Percentiles rank a stretch among this genome's conserved stretches.
These are phyloP conservation scores for Dryas octopetala DNA, from an alignment of 306 rosid species.

Conservation along the genomic window DNA sequence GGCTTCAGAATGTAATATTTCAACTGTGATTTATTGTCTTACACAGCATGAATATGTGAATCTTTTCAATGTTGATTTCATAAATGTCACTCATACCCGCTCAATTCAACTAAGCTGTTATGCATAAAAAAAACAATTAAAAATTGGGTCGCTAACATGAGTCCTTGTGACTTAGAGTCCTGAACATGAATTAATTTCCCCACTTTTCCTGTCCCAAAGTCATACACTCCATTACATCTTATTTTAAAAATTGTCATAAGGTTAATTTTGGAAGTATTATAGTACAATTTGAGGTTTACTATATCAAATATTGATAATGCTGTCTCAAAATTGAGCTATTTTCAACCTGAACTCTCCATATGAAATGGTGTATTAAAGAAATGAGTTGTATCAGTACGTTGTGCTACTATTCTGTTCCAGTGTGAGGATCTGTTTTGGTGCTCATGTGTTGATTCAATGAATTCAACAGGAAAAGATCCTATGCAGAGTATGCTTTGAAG, in stretches of 20 bases:
- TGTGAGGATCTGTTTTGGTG: conserved; percentile 3
- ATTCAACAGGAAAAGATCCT: conserved; percentile 77
- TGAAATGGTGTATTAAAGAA: neutral
- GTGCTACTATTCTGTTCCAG: neutral
- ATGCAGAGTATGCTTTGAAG: conserved; percentile 87
- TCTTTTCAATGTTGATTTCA: neutral
- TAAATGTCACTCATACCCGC: neutral
- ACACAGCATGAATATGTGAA: neutral
- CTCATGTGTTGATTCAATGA: conserved; percentile 23
- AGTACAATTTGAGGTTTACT: too few species aligned
- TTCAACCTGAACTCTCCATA: neutral
- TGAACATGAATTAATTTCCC: neutral
- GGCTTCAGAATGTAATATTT: conserved; percentile 68
- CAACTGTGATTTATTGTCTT: neutral
- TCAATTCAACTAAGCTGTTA: neutral
- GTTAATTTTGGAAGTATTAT: too few species aligned
- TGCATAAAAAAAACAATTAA: neutral
- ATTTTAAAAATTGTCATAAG: too few species aligned
- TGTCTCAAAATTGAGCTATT: too few species aligned
- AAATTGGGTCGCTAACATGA: neutral
- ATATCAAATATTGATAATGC: too few species aligned
- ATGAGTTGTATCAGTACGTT: neutral
- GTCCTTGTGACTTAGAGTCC: neutral
- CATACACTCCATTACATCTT: neutral
- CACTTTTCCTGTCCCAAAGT: neutral